These are phyloP conservation scores for Hymenoscyphus occultus DNA, from an alignment of 2,329 filamentous ascomycete genomes.

Conservation along the genomic window DNA sequence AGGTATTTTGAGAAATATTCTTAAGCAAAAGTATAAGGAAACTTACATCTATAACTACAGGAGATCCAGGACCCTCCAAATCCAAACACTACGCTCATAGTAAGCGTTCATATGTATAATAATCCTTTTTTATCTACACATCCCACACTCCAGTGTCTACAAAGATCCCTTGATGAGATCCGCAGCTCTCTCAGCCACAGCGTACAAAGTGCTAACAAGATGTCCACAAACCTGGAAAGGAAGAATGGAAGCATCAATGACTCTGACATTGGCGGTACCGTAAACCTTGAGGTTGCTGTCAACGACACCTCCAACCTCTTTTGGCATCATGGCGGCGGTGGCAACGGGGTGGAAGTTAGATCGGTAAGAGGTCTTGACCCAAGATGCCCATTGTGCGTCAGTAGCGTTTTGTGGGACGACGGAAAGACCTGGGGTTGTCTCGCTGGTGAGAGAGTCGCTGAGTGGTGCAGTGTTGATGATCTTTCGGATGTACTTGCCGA, in stretches of 20 bases:
- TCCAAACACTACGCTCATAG: no score
- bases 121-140: no score
- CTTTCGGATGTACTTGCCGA: conserved; percentile 32
- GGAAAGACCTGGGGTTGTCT: conserved; percentile 22
- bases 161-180: conserved; percentile 58
- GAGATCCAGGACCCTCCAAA: no score
- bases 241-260: conserved; percentile 81
- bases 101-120: no score
- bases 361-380: conserved; percentile 7
- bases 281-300: conserved; percentile 37
- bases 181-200: conserved; percentile 74
- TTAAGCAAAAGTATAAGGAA: no score
- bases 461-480: conserved; percentile 23
- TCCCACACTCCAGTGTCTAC: neutral
- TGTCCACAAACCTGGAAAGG: conserved; percentile 81
- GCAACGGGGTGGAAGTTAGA: conserved; percentile 19
- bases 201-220: conserved; percentile 81
- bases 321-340: conserved; percentile 33
- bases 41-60: no score
- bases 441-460: conserved; percentile 10
- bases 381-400: conserved; percentile 13
- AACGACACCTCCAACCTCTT: conserved; percentile 37
- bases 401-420: conserved; percentile 33
- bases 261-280: conserved; percentile 63
- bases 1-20: no score